Evolutionary conservation across 805 yeast species (phyloP).

Genomic region (Metschnikowia arizonensis): DNA sequence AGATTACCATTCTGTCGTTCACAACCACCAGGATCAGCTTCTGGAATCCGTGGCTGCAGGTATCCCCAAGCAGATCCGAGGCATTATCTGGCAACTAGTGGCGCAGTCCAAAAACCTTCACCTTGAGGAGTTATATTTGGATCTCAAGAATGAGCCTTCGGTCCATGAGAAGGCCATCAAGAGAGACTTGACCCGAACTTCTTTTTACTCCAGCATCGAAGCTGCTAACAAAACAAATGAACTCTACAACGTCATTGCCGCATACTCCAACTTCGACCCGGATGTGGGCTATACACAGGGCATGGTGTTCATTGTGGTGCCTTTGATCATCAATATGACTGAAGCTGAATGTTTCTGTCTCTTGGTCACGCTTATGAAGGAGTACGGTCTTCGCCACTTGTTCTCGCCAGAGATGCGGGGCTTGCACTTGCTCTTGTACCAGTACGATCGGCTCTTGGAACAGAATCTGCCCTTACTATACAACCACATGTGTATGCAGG

Average conservation of each 20-base stretch:
- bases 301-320: slow-evolving; percentile 90
- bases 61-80: slow-evolving; percentile 80
- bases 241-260: slow-evolving; percentile 71
- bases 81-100: slow-evolving; percentile 89
- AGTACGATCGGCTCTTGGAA: slow-evolving; percentile 84
- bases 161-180: slow-evolving; percentile 71
- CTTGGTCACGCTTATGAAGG: slow-evolving; percentile 77
- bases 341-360: slow-evolving; percentile 85
- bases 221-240: slow-evolving; percentile 57
- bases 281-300: slow-evolving; percentile 99
- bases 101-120: slow-evolving; percentile 69
- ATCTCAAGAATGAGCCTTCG: slow-evolving; percentile 46
- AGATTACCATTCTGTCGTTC: slow-evolving; percentile 67
- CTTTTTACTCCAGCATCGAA: slow-evolving; percentile 61
- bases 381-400: slow-evolving; percentile 72
- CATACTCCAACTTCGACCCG: slow-evolving; percentile 78
- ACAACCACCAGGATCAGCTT: slow-evolving; percentile 55
- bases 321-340: slow-evolving; percentile 72
- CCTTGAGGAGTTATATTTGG: slow-evolving; percentile 55
- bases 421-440: slow-evolving; percentile 75
- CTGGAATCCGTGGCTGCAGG: slow-evolving; percentile 61
- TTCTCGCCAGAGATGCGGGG: slow-evolving; percentile 94
- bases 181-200: slow-evolving; percentile 81
- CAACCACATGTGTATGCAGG: slow-evolving; percentile 78
- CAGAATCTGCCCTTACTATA: slow-evolving; percentile 67